Evolutionary conservation across 768 basidiomycete genomes (phyloP), one percentile per base, ranked within the genome.

Genomic region (Suillus tomentosus): DNA sequence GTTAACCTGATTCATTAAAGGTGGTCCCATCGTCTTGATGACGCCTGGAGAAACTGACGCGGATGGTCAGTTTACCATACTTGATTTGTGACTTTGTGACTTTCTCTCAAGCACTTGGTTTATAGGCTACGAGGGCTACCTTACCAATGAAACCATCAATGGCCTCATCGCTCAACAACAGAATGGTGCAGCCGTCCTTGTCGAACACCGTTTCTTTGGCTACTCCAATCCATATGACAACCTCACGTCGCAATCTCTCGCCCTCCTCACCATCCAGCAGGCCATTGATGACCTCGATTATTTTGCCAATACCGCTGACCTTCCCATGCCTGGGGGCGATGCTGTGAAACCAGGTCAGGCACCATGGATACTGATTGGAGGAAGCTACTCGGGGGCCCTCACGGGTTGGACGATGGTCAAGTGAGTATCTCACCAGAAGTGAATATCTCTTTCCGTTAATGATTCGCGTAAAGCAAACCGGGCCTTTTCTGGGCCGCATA

Each of bases 121-220:
- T 3, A 0, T 48, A 76, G 73, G 59, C 2, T 81, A 72, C 61
- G 71, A 72, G 57, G 78, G 76, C n/a, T 90, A 88, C 68, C 78
- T 90, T 54, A 87, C 87, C 17, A 90, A 91, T 69, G 58, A 34
- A 14, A 87, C 86, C 5, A 84, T 91, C 67, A 85, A 82, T 65
- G 90, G 89, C 13, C 78, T 80, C 61, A 51, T 51, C 2, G 50
- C 50, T 10, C 50, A 51, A 1, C 50, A 51, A 51, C 50, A 51
- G 8, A 51, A 84, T 88, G 64, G 87, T 88, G 11, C 85, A 88
- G 70, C 84, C 9, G 77, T 91, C 66, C 77, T 91, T 36, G 65
- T 90, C 36, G 90, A 92, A 68, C 90, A 92, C 70, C 82, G 91
- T 24, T 92, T 87, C 79, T 92, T 86, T 65, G 90, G 90, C n/a